phyloP scores from a whole-genome alignment of 176 grass and related monocot genomes.

The Avena eriantha region DNA sequence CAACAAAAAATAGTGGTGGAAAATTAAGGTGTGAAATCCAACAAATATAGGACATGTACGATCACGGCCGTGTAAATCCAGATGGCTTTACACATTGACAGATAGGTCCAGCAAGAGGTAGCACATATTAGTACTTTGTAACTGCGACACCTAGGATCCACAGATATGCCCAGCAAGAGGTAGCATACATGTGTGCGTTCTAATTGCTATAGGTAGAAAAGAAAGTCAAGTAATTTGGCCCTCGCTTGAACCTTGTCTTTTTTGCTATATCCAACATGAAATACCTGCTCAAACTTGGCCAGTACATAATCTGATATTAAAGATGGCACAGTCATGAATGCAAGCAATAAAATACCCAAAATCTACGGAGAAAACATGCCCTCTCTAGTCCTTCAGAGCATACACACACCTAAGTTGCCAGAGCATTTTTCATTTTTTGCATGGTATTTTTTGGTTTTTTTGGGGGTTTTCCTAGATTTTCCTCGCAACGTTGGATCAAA shows the following conservation, averaged over 20 bases:
- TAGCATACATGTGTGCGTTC: not conserved
- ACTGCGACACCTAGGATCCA: too few species aligned
- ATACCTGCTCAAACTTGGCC: conserved; percentile 20
- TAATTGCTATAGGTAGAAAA: not conserved
- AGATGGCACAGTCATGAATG: conserved; percentile 1
- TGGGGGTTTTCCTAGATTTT: too few species aligned
- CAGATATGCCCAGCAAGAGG: not conserved
- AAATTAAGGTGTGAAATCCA: conserved; percentile 31
- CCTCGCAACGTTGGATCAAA: too few species aligned
- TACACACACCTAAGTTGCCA: too few species aligned
- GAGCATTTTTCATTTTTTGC: too few species aligned
- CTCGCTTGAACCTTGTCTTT: not conserved
- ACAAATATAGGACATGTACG: conserved; percentile 1
- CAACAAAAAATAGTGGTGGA: conserved; percentile 11
- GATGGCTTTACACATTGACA: conserved; percentile 12
- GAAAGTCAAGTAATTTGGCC: not conserved
- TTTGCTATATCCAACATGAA: not conserved
- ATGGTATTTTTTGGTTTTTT: too few species aligned
- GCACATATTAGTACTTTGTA: too few species aligned
- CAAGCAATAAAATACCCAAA: not conserved
- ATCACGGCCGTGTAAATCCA: not conserved
- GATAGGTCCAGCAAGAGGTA: not conserved
- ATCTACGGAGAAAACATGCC: too few species aligned
- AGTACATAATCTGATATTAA: not conserved
- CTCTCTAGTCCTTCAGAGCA: too few species aligned